Evolutionary conservation across 75 land plant species (phyloP).

Genomic region (Picea sitchensis): DNA sequence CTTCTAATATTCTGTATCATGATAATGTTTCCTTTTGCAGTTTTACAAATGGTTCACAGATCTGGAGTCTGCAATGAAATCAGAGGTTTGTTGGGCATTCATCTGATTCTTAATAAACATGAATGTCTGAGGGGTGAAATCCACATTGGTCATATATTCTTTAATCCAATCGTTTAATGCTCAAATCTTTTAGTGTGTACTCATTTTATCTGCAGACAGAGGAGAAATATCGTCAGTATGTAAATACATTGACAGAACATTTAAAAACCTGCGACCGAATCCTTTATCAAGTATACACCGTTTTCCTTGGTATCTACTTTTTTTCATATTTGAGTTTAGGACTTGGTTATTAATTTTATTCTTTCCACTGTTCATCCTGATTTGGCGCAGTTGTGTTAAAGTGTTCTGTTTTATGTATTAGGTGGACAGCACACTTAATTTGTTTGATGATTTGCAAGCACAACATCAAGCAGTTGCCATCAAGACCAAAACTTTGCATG

Average conservation of each 20-base stretch:
- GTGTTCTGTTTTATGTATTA: slow-evolving; percentile 20
- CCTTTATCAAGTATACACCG: slow-evolving; percentile 50
- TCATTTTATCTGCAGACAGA: slow-evolving; percentile 54
- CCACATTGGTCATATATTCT: neutral
- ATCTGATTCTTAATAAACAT: neutral
- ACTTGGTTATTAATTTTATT: neutral
- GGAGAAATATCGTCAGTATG: slow-evolving; percentile 96
- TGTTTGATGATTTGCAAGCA: slow-evolving; percentile 86
- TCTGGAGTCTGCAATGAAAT: slow-evolving; percentile 94
- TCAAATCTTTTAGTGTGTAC: neutral
- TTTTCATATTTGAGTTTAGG: neutral
- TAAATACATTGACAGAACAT: slow-evolving; percentile 70
- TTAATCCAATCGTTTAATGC: neutral
- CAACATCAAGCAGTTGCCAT: slow-evolving; percentile 98
- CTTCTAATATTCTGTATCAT: neutral
- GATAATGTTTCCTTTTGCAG: slow-evolving; percentile 28
- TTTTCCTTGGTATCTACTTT: slow-evolving; percentile 5
- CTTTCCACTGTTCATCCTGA: neutral
- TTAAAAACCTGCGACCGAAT: slow-evolving; percentile 81
- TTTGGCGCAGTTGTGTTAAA: neutral
- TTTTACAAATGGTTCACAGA: slow-evolving; percentile 97
- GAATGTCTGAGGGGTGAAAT: neutral
- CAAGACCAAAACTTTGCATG: slow-evolving; percentile 97
- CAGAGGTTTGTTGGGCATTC: slow-evolving; percentile 53
- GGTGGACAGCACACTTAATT: slow-evolving; percentile 83